phyloP scores from a whole-genome alignment of 306 rosid genomes.

The Comarum palustre region DNA sequence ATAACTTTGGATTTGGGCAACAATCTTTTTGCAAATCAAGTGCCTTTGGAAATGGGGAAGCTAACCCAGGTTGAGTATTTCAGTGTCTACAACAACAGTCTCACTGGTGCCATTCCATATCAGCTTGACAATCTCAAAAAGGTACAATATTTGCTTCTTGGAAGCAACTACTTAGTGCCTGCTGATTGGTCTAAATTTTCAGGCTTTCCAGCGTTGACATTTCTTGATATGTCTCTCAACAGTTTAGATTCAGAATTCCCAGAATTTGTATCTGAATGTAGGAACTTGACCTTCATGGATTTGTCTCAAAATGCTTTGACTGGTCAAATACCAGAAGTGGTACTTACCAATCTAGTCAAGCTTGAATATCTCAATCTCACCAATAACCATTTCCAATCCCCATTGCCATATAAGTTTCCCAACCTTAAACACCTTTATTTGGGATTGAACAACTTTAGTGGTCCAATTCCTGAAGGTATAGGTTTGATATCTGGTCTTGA shows the following conservation, averaged over 20 bases:
- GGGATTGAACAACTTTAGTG: conserved; percentile 38
- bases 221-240: conserved; percentile 43
- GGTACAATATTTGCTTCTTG: conserved; percentile 59
- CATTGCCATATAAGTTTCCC: conserved; percentile 47
- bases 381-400: conserved; percentile 35
- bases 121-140: conserved; percentile 54
- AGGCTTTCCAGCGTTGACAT: conserved; percentile 41
- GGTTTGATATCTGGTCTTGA: conserved; percentile 42
- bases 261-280: conserved; percentile 47
- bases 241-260: conserved; percentile 40
- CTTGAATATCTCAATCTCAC: conserved; percentile 66
- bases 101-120: conserved; percentile 47
- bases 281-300: conserved; percentile 61
- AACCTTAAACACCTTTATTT: conserved; percentile 50
- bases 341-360: conserved; percentile 39
- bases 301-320: conserved; percentile 43
- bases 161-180: conserved; percentile 41
- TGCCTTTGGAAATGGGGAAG: conserved; percentile 47
- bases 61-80: conserved; percentile 52
- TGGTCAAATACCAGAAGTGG: conserved; percentile 42
- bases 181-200: conserved; percentile 58
- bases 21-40: conserved; percentile 34
- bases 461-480: conserved; percentile 43
- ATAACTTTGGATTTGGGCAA: conserved; percentile 46
- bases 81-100: conserved; percentile 36